phyloP scores from a whole-genome alignment of 345 rosid species.

The Eucalyptus tenuipes region DNA sequence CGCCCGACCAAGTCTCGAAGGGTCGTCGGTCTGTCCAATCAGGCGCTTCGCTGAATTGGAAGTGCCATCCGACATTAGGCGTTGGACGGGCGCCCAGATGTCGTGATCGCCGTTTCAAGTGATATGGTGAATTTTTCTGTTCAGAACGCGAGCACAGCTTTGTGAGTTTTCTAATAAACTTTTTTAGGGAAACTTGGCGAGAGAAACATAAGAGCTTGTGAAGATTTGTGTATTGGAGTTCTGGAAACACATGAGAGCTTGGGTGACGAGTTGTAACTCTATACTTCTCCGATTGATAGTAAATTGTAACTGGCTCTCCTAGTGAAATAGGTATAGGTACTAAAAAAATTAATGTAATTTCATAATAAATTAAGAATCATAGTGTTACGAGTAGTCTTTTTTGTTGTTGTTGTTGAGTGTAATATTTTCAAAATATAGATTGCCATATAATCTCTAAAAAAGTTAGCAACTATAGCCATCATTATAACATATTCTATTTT shows the following conservation, averaged over 20 bases:
- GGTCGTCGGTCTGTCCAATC: neutral
- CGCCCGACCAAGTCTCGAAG: neutral
- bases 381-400: neutral
- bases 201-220: neutral
- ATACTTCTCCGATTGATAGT: neutral
- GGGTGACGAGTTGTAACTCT: neutral
- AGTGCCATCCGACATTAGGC: neutral
- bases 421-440: neutral
- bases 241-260: neutral
- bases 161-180: neutral
- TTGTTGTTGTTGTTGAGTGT: neutral
- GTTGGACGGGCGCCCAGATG: neutral
- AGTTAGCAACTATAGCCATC: neutral
- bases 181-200: neutral
- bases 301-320: fast-evolving
- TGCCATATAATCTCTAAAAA: neutral
- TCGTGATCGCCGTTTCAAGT: neutral
- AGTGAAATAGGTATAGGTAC: neutral
- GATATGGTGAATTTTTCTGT: neutral
- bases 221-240: neutral
- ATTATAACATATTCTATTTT: neutral
- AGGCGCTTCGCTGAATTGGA: neutral
- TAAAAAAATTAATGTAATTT: neutral
- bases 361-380: neutral
- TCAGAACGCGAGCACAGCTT: neutral